phyloP scores from a whole-genome alignment of 257 asterid species.

The Sherardia arvensis region DNA sequence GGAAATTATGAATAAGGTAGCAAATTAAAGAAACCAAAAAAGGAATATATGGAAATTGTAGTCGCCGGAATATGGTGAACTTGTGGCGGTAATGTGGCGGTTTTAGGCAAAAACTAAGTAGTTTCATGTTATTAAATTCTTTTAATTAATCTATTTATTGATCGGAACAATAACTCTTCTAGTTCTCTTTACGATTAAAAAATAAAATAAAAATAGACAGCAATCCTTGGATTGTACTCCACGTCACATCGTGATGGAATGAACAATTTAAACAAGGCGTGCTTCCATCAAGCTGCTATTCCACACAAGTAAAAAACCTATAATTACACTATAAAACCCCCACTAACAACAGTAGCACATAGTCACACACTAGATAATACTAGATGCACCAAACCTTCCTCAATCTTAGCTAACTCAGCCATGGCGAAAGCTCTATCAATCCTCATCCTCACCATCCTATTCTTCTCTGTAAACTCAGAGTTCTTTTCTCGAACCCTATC shows the following conservation, averaged over 20 bases:
- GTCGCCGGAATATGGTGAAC: no score
- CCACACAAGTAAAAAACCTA: background rate
- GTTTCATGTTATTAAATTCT: no score
- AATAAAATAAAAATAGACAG: no score
- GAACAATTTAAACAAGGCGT: background rate
- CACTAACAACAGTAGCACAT: background rate
- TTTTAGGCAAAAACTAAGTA: no score
- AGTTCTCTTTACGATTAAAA: no score
- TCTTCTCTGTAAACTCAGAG: conserved; percentile 12
- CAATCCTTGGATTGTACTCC: background rate
- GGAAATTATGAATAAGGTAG: no score
- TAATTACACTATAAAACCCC: background rate
- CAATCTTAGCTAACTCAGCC: background rate
- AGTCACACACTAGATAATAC: background rate
- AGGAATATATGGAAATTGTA: no score
- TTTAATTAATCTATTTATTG: no score
- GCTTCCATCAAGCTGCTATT: background rate
- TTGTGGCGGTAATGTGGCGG: no score
- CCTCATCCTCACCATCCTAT: background rate
- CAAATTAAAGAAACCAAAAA: no score
- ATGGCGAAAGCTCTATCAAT: background rate
- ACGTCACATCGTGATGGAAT: background rate
- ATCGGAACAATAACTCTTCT: no score
- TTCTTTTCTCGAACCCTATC: conserved; percentile 24
- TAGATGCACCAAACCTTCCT: background rate